A percentile compares a stretch with the other conserved stretches of the same genome.
phyloP scores from a whole-genome alignment of 2,329 filamentous ascomycete genomes.

The Neopestalotiopsis sp. region DNA sequence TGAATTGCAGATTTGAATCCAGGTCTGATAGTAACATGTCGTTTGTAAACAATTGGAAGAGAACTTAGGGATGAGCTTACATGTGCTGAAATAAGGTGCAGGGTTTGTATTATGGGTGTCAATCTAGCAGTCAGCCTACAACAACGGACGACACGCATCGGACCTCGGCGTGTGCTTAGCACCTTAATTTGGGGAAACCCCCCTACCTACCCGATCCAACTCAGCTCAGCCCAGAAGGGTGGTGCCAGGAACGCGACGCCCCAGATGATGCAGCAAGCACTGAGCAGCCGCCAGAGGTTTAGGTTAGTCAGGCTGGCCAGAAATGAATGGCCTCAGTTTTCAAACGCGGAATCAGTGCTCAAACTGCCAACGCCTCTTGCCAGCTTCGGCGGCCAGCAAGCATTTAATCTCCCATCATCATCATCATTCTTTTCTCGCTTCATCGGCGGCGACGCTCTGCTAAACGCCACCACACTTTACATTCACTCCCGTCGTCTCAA shows the following conservation, averaged over 20 bases:
- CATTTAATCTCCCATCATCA: background rate
- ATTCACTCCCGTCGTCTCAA: background rate
- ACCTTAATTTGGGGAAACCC: background rate
- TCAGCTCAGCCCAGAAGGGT: background rate
- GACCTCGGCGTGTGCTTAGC: conserved; percentile 8
- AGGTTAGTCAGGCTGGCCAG: conserved; percentile 12
- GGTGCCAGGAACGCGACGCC: conserved; percentile 17
- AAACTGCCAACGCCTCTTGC: background rate
- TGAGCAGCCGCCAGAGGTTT: background rate
- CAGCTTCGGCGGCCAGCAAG: background rate
- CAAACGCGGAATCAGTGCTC: conserved; percentile 2
- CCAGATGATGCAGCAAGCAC: background rate
- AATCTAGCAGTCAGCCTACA: background rate
- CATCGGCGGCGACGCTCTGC: background rate
- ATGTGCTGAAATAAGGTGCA: background rate
- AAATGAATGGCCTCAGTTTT: conserved; percentile 18
- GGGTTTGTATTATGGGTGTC: background rate
- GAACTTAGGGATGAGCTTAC: background rate
- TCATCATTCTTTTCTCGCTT: background rate
- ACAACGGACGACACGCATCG: background rate
- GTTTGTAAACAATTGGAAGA: background rate
- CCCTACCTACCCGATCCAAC: background rate
- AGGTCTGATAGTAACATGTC: background rate
- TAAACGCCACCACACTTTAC: background rate
- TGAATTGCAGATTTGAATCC: background rate